Conservation (phyloP, 2,329 filamentous ascomycete species). For the Fusarium concolor region DNA sequence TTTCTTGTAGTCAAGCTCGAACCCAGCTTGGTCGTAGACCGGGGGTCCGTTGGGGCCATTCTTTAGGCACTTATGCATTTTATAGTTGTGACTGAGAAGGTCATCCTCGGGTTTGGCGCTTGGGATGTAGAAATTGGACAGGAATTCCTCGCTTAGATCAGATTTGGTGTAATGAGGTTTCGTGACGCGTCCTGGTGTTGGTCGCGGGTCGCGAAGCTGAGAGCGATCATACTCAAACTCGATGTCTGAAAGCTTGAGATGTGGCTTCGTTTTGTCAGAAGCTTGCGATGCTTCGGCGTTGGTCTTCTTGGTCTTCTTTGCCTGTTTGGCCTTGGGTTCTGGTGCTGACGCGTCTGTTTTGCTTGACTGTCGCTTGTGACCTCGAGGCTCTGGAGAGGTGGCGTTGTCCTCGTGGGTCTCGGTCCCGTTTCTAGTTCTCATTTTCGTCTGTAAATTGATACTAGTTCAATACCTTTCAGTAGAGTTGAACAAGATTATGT, state of each 20-base stretch:
- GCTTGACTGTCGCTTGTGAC: conserved; percentile 14
- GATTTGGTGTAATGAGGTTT: neutral
- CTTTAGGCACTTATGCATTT: conserved; percentile 30
- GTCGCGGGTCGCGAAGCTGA: conserved; percentile 24
- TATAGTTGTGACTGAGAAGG: neutral
- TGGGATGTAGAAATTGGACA: conserved; percentile 19
- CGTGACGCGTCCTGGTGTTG: conserved; percentile 28
- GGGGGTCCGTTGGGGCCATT: conserved; percentile 31
- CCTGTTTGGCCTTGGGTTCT: conserved; percentile 12
- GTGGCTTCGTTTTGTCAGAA: neutral
- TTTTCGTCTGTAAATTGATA: neutral
- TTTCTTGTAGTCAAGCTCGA: conserved; percentile 37
- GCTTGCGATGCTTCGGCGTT: neutral
- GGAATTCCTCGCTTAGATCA: conserved; percentile 24
- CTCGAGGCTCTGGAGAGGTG: neutral
- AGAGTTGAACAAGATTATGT: no score
- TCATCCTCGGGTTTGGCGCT: conserved; percentile 1
- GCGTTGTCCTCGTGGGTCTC: neutral
- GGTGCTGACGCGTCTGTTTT: neutral
- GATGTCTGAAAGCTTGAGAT: conserved; percentile 9
- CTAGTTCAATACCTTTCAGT: no score
- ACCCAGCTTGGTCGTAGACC: conserved; percentile 29
- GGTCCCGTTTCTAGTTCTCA: conserved; percentile 18
- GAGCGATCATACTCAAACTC: conserved; percentile 33
- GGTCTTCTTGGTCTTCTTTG: neutral